phyloP scores from a whole-genome alignment of 2,329 filamentous ascomycete genomes.

The Aspergillus tanneri region DNA sequence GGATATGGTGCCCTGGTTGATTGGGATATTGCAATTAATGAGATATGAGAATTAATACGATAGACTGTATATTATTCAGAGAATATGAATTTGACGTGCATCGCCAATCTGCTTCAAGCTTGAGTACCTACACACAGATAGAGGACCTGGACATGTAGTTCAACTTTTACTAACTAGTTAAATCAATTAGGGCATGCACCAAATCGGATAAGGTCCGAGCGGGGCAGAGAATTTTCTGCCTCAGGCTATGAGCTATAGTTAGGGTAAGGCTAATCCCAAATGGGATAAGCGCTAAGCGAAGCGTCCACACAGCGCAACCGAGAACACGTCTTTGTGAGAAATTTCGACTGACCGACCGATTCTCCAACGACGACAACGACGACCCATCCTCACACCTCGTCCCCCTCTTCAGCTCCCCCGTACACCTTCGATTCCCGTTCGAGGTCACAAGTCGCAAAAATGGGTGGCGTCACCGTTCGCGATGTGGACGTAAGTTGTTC shows the following conservation, averaged over 20 bases:
- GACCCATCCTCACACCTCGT: conserved; percentile 37
- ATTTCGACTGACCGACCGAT: conserved; percentile 34
- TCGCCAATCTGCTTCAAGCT: too few species aligned
- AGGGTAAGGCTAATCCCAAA: conserved; percentile 44
- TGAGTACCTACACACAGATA: too few species aligned
- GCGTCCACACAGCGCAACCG: conserved; percentile 36
- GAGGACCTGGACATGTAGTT: too few species aligned
- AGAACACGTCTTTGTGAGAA: conserved; percentile 37
- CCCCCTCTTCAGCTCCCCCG: conserved; percentile 34
- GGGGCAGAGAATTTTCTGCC: conserved; percentile 1
- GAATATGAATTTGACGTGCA: too few species aligned
- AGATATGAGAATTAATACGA: conserved; percentile 24
- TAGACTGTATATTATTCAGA: conserved; percentile 25
- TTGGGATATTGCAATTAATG: conserved; percentile 14
- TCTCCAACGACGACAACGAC: conserved; percentile 41
- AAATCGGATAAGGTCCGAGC: too few species aligned
- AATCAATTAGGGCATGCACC: too few species aligned
- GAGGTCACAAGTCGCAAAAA: conserved; percentile 52
- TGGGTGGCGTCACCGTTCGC: conserved; percentile 67
- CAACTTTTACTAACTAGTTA: too few species aligned
- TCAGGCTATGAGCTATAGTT: conserved; percentile 22
- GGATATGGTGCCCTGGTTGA: neutral
- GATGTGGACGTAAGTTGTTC: conserved; percentile 61
- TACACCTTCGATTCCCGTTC: conserved; percentile 21
- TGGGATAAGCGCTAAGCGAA: conserved; percentile 46